Conservation (phyloP, 108 stramenopile genomes). For the Asterionellopsis glacialis region DNA sequence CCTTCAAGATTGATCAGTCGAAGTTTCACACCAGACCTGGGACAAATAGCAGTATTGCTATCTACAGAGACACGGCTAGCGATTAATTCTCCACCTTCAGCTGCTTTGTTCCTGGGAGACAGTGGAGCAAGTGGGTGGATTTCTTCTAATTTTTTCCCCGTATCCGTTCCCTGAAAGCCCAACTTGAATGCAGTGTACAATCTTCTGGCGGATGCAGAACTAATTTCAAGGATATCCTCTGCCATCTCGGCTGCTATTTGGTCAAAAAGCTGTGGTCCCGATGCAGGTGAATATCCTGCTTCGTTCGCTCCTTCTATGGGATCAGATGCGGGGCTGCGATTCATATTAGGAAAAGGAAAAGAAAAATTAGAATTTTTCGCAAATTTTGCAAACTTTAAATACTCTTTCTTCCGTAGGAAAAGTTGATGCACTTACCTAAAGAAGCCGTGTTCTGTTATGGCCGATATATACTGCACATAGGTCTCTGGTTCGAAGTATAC, state of each 20-base stretch:
- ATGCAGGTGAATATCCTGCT: conserved; percentile 34
- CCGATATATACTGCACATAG: conserved; percentile 56
- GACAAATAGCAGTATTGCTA: conserved; percentile 51
- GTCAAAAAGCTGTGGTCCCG: conserved; percentile 68
- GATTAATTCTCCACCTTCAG: conserved; percentile 48
- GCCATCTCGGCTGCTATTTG: conserved; percentile 69
- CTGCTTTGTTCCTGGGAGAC: conserved; percentile 26
- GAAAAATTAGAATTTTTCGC: not conserved
- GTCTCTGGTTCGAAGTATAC: conserved; percentile 70
- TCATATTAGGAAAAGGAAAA: not conserved
- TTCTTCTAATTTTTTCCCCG: conserved; percentile 25
- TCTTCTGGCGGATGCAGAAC: conserved; percentile 61
- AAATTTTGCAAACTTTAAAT: too few relatives aligned
- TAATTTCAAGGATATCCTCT: conserved; percentile 63
- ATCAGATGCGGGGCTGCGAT: conserved; percentile 17
- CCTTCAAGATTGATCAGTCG: conserved; percentile 56
- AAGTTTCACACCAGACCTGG: conserved; percentile 53
- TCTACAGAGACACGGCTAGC: conserved; percentile 56
- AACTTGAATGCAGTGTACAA: conserved; percentile 63
- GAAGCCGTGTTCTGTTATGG: conserved; percentile 64
- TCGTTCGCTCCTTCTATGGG: conserved; percentile 46
- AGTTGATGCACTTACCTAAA: conserved; percentile 31
- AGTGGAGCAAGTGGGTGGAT: conserved; percentile 54
- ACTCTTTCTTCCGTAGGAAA: not conserved
- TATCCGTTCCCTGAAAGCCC: conserved; percentile 32